Conservation (phyloP, 139 green algal species). For the Gonium pectorale region DNA sequence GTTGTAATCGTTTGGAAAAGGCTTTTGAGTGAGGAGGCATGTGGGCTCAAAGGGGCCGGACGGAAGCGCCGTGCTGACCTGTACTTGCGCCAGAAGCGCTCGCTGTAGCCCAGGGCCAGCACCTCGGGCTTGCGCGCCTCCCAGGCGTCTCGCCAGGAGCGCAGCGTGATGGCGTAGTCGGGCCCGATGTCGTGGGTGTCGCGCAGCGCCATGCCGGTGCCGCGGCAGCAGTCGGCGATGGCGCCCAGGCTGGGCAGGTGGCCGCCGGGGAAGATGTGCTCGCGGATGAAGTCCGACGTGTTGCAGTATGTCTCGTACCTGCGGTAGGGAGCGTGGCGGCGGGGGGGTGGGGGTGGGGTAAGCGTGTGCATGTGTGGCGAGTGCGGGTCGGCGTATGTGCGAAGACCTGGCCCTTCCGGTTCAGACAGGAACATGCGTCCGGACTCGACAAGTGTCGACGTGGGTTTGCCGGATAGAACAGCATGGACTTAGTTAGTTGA, state of each 20-base stretch:
- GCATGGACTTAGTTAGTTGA: too few species aligned
- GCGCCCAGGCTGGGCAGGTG: conserved; percentile 87
- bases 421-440: too few species aligned
- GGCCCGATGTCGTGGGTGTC: conserved; percentile 85
- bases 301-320: conserved; percentile 92
- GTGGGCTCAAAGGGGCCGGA: too few species aligned
- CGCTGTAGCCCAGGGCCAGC: conserved; percentile 80
- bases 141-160: conserved; percentile 76
- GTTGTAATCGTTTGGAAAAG: too few species aligned
- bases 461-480: too few species aligned
- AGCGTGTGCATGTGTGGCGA: neutral
- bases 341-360: neutral
- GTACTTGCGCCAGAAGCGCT: conserved; percentile 91
- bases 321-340: neutral
- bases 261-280: conserved; percentile 97
- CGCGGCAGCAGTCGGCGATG: conserved; percentile 80
- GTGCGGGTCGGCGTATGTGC: too few species aligned
- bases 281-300: conserved; percentile 95
- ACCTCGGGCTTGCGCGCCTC: conserved; percentile 61
- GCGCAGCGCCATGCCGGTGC: conserved; percentile 62
- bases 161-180: conserved; percentile 92
- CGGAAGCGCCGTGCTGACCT: too few species aligned
- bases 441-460: too few species aligned
- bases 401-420: too few species aligned
- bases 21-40: too few species aligned